Base-by-base conservation (phyloP, 75 land plant species). In the Cryptomeria japonica region DNA sequence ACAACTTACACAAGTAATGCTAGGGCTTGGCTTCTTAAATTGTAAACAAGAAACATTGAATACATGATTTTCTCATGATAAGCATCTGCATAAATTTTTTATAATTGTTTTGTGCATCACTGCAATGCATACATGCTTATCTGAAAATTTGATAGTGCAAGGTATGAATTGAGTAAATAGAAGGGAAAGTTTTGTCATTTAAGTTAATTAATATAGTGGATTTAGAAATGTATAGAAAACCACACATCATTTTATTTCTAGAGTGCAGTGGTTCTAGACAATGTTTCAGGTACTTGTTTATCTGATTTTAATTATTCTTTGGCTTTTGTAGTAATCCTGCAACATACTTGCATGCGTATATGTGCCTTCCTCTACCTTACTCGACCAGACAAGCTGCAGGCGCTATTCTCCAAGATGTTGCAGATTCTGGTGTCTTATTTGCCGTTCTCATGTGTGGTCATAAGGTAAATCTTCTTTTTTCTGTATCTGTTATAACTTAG, bases 301-400 rank as follows among this genome's bases (percentile, higher is more conserved):
- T 32, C 46, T 49, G 42, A 31, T 72, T 18, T 3, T 55, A 78
- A 16, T 49, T 72, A 28, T 46, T 31, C 38, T 36, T 75, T 90
- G 5, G 49, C 36, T 39, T 90, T 80, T 84, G 76, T 87, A 98
- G 99, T 97, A 97, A 98, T 86, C 95, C 96, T 1, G 98, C 99
- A 79, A 92, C 96, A 83, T 98, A 97, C 91, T 93, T 98, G 70
- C 94, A 96, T 92, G 97, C 99, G 37, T 97, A 98, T 88, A 91
- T 99, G 18, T 98, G 99, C 90, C 97, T 98, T 88, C 99, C 99
- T 58, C 96, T 98, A 61, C 93, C 99, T 82, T 96, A 96, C 87
- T 87, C 97, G 25, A 93, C 96, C 80, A 93, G 99, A 86, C 99
- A 97, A 91, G 95, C 99, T 86, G 97, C 99, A 42, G 95, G 96